Evolutionary conservation across 108 stramenopile species (phyloP).

Genomic region (Bacterosira constricta): DNA sequence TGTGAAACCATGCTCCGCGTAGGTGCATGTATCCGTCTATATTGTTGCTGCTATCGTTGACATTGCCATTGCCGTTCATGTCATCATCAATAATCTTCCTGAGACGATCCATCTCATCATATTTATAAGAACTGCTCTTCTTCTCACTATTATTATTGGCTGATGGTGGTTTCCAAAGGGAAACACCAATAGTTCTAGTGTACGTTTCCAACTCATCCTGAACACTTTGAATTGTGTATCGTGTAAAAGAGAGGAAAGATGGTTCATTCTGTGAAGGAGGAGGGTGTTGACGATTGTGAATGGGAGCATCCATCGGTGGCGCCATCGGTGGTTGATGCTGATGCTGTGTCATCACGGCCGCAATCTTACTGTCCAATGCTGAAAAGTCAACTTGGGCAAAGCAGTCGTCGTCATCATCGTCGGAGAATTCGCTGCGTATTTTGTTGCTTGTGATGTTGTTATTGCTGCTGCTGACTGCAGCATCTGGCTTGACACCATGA

Average conservation of each 20-base stretch:
- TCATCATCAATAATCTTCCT: constrained; percentile 4
- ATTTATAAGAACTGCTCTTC: no score
- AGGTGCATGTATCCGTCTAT: constrained; percentile 69
- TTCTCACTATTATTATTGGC: no score
- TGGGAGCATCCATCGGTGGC: constrained; percentile 6
- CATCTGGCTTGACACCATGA: neutral
- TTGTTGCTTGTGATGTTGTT: neutral
- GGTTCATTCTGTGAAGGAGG: neutral
- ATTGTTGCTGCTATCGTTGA: neutral
- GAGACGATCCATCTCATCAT: constrained; percentile 43
- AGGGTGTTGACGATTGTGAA: constrained; percentile 19
- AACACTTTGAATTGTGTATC: constrained; percentile 67
- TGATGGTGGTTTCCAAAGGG: constrained; percentile 47
- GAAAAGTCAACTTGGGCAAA: constrained; percentile 68
- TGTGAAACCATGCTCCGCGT: constrained; percentile 82
- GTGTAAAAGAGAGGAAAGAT: constrained; percentile 63
- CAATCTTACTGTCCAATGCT: constrained; percentile 48
- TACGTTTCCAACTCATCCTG: constrained; percentile 53
- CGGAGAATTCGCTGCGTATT: constrained; percentile 1
- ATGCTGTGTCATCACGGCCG: neutral
- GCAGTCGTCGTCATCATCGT: constrained; percentile 36
- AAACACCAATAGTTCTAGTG: constrained; percentile 65
- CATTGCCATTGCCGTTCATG: neutral
- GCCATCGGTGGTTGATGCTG: neutral
- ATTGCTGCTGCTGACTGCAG: neutral